These are phyloP conservation scores for Pseudopyrenochaeta lycopersici DNA, from an alignment of 2,329 filamentous ascomycete species.

Conservation along the genomic window DNA sequence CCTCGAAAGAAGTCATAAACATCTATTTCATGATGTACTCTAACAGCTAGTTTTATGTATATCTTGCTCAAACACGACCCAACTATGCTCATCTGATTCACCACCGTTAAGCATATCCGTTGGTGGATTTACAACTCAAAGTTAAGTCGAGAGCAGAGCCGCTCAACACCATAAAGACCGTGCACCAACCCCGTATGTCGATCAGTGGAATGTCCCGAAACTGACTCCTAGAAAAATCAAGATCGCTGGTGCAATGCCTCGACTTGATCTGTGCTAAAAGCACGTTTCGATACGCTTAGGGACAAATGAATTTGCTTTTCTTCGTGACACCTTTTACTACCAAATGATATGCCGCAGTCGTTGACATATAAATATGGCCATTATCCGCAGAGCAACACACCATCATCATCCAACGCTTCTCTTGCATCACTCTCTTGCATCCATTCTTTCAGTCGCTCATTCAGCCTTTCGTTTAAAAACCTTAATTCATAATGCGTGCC, in stretches of 20 bases:
- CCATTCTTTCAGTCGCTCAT: conserved; percentile 7
- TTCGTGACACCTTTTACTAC: neutral
- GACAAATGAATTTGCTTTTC: neutral
- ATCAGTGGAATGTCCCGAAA: conserved; percentile 1
- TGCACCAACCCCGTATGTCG: conserved; percentile 1
- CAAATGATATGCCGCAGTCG: neutral
- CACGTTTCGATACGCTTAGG: conserved; percentile 1
- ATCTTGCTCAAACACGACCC: no score
- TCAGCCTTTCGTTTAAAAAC: no score
- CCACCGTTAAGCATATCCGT: no score
- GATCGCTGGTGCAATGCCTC: neutral
- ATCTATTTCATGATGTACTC: neutral
- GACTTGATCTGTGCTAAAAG: conserved; percentile 5
- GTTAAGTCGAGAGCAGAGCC: neutral
- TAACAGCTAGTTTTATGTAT: no score
- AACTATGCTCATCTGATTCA: no score
- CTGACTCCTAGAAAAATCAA: neutral
- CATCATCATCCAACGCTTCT: conserved; percentile 2
- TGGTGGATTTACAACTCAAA: neutral
- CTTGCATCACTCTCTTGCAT: conserved; percentile 2
- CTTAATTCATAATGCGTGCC: conserved; percentile 10
- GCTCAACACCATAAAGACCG: neutral
- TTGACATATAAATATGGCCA: neutral
- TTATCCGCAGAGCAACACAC: neutral
- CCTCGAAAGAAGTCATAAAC: neutral